Percentiles rank a stretch among this genome's conserved stretches.
Evolutionary conservation across 768 basidiomycete species (phyloP).

Genomic region (Termitomyces sp.): DNA sequence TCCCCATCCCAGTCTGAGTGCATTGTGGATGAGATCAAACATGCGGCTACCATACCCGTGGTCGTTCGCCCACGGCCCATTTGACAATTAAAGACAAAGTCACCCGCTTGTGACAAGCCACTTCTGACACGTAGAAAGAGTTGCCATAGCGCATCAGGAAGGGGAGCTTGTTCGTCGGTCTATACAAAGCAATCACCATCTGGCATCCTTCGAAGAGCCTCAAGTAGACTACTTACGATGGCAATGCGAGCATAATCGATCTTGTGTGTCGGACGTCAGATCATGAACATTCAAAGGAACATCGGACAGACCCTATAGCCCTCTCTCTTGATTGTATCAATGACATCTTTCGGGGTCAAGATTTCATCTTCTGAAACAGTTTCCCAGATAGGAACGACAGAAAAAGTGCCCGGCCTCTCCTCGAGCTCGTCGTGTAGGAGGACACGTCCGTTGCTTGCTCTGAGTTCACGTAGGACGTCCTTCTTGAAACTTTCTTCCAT

Average conservation of each 20-base stretch:
- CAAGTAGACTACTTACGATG: conserved; percentile 52
- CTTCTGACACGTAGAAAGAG: conserved; percentile 70
- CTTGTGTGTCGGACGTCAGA: conserved; percentile 25
- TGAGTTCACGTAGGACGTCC: conserved; percentile 83
- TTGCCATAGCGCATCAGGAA: conserved; percentile 80
- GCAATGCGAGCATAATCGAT: conserved; percentile 88
- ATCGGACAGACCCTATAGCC: conserved; percentile 57
- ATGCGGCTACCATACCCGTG: conserved; percentile 92
- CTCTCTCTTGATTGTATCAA: conserved; percentile 65
- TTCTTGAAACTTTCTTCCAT: conserved; percentile 88
- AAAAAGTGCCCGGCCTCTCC: conserved; percentile 83
- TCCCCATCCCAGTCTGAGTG: conserved; percentile 42
- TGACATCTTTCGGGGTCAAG: conserved; percentile 83
- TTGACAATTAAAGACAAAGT: conserved; percentile 95
- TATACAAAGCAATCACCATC: conserved; percentile 22
- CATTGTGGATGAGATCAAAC: conserved; percentile 73
- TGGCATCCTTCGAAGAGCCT: background rate
- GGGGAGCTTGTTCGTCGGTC: conserved; percentile 96
- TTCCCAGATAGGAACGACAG: conserved; percentile 95
- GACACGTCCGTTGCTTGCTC: conserved; percentile 65
- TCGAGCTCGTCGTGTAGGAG: conserved; percentile 95
- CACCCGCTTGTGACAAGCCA: conserved; percentile 54
- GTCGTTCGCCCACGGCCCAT: conserved; percentile 93
- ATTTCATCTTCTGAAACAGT: conserved; percentile 75
- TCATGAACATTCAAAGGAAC: background rate